Base-by-base conservation (phyloP, 345 rosid genomes). In the Geranium rotundifolium region DNA sequence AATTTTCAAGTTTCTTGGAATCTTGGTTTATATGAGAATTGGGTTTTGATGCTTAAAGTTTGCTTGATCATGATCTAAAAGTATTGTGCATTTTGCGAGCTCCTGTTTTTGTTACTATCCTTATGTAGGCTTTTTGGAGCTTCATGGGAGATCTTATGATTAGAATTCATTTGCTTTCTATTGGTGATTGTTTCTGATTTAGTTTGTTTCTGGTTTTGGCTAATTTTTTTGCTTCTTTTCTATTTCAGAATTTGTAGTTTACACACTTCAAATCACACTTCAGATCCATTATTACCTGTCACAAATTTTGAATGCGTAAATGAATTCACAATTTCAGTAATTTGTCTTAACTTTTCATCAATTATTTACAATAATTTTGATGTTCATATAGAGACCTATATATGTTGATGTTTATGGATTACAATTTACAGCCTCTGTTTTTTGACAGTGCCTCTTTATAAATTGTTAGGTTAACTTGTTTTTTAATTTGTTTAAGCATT, bases 191-290 rank as follows among this genome's bases (percentile, higher is more conserved):
- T 6, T 41, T 6, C 14, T 41, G 1, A 6, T 41, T 41, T 41
- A 13, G 5, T 41, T 41, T 41, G 7, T 41, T 31, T 31, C 4
- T 31, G 37, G n/a, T 31, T 31, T 2, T 31, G 29, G 5, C 41
- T 27, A 5, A 57, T 49, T 15, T n/a, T 52, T 19, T 1, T 37
- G 37, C 19, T 54, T 63, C 23, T 46, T 59, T 0, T 13, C 34
- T 39, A 57, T 49, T 60, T 71, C 72, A 86, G 93, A 88, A 56
- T 86, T 85, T 60, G 85, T 87, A 5, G 87, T 61, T 77, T 92
- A 77, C 74, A 49, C 75, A 9, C 82, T 85, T 30, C 93, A 92
- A 54, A 89, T 41, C 10, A 2, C 10, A 41, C 13, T 41, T 41
- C 10, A 1, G 4, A n/a, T n/a, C 12, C 14, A 41, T 41, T 6